Percentiles rank a stretch among this genome's conserved stretches.
These are phyloP conservation scores for Diaporthe sp. DNA, from an alignment of 2,329 filamentous ascomycete species.

Conservation along the genomic window DNA sequence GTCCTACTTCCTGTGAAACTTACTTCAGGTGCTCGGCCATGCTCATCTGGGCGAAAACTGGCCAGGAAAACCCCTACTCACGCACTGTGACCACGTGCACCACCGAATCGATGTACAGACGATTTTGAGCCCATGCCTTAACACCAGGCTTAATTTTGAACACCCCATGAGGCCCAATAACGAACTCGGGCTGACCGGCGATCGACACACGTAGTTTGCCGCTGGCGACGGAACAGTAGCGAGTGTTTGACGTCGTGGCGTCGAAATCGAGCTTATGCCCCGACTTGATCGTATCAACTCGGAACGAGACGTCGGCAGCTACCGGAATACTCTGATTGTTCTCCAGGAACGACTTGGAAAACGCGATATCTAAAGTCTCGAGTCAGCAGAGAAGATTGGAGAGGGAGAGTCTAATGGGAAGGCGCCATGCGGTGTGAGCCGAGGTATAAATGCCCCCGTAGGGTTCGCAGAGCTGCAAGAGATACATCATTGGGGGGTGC, in stretches of 20 bases:
- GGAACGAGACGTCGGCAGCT: conserved; percentile 42
- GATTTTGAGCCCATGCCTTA: conserved; percentile 39
- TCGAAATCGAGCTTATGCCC: conserved; percentile 39
- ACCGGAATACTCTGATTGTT: conserved; percentile 39
- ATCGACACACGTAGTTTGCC: conserved; percentile 45
- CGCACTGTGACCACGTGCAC: conserved; percentile 37
- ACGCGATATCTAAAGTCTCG: conserved; percentile 42
- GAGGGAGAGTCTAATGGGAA: background rate
- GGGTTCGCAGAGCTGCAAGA: too few relatives aligned
- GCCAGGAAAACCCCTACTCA: background rate
- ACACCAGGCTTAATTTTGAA: conserved; percentile 40
- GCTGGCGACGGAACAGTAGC: conserved; percentile 42
- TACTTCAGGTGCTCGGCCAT: background rate
- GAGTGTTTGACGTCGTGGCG: conserved; percentile 35
- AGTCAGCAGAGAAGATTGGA: background rate
- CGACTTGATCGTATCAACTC: conserved; percentile 42
- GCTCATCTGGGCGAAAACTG: background rate
- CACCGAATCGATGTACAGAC: conserved; percentile 41
- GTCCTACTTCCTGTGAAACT: too few relatives aligned
- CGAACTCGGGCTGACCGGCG: conserved; percentile 39
- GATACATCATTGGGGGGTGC: background rate
- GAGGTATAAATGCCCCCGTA: background rate
- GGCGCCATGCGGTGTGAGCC: background rate
- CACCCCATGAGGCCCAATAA: conserved; percentile 42
- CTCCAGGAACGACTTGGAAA: conserved; percentile 47